These are phyloP conservation scores for Lasiosphaeria hispida DNA, from an alignment of 495 filamentous ascomycete species.

Conservation along the genomic window DNA sequence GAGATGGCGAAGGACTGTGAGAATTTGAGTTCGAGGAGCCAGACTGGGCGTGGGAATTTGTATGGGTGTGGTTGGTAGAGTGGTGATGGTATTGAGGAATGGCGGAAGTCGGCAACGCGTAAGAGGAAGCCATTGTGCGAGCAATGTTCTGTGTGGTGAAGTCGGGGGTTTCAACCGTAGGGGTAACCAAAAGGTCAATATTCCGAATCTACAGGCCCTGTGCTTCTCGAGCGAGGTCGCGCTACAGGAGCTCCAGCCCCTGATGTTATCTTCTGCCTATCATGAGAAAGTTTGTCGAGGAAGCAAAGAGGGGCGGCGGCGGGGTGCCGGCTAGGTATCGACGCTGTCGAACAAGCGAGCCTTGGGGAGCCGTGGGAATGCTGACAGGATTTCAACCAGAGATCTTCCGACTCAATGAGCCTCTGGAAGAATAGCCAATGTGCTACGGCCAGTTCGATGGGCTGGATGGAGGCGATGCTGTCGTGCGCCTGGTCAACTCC, in stretches of 20 bases:
- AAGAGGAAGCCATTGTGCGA: constrained; percentile 46
- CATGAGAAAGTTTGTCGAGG: constrained; percentile 12
- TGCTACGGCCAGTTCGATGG: neutral
- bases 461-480: constrained; percentile 4
- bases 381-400: no score
- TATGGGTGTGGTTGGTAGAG: constrained; percentile 26
- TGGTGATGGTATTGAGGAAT: constrained; percentile 45
- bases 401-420: no score
- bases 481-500: constrained; percentile 9
- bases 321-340: neutral
- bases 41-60: constrained; percentile 24
- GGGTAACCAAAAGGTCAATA: neutral
- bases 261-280: constrained; percentile 11
- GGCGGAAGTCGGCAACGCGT: constrained; percentile 49
- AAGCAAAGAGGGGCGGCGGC: constrained; percentile 4
- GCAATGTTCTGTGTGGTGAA: neutral
- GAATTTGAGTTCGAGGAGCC: constrained; percentile 34
- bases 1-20: constrained; percentile 35
- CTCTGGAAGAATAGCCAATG: no score
- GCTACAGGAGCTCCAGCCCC: constrained; percentile 26
- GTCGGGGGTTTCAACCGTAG: neutral
- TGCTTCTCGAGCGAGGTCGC: neutral
- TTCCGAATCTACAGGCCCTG: neutral
- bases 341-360: neutral
- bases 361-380: no score